phyloP scores from a whole-genome alignment of 768 basidiomycete genomes.

The Mycena metata region DNA sequence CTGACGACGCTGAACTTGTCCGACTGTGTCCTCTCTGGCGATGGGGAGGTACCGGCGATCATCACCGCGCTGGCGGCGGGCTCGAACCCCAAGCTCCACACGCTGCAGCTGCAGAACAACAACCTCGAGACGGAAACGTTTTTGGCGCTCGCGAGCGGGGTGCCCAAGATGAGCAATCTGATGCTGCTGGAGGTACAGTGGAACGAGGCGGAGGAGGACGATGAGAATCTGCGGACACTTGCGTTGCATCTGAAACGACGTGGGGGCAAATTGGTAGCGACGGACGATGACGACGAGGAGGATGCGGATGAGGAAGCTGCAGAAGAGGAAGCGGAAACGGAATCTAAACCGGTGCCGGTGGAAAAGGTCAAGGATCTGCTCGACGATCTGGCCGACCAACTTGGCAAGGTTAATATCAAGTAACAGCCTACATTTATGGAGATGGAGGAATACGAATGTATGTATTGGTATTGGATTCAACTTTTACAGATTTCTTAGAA shows the following conservation, averaged over 20 bases:
- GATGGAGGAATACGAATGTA: background rate
- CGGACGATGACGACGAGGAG: slow-evolving; percentile 79
- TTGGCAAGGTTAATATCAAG: slow-evolving; percentile 68
- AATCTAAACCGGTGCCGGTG: slow-evolving; percentile 37
- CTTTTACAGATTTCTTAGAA: too few relatives aligned
- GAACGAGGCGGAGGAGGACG: slow-evolving; percentile 88
- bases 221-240: slow-evolving; percentile 70
- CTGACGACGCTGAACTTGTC: slow-evolving; percentile 89
- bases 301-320: slow-evolving; percentile 47
- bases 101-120: slow-evolving; percentile 91
- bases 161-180: slow-evolving; percentile 71
- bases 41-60: slow-evolving; percentile 82
- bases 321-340: slow-evolving; percentile 47
- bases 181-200: slow-evolving; percentile 88
- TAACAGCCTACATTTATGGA: slow-evolving; percentile 1
- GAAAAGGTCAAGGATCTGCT: slow-evolving; percentile 54
- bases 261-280: slow-evolving; percentile 74
- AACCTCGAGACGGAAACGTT: slow-evolving; percentile 84
- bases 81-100: slow-evolving; percentile 79
- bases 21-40: slow-evolving; percentile 88
- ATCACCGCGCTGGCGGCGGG: slow-evolving; percentile 74
- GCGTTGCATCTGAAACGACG: slow-evolving; percentile 69
- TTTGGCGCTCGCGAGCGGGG: slow-evolving; percentile 73
- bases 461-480: background rate
- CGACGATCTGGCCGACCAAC: slow-evolving; percentile 73